Evolutionary conservation across 1,284 basidiomycete genomes (phyloP).

Genomic region (Pascua guehoae): DNA sequence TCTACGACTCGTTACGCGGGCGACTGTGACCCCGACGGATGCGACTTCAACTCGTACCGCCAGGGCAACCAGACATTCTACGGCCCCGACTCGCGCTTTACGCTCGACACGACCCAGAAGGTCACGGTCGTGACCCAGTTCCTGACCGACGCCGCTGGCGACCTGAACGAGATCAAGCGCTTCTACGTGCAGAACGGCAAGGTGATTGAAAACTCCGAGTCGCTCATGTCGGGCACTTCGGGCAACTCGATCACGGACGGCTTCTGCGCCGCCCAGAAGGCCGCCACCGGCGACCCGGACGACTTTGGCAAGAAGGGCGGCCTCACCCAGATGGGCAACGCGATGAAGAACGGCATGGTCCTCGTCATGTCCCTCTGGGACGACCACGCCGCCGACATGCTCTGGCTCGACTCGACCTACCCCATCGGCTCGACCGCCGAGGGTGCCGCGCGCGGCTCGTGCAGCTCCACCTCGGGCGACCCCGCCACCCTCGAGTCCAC

Average conservation of each 20-base stretch:
- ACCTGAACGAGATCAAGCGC: neutral
- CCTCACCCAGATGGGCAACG: neutral
- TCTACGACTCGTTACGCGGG: conserved; percentile 1
- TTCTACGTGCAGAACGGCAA: conserved; percentile 6
- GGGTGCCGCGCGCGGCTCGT: neutral
- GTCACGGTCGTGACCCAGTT: conserved; percentile 2
- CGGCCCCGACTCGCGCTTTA: conserved; percentile 2
- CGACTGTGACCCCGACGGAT: conserved; percentile 4
- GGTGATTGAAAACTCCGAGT: neutral
- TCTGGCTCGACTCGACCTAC: conserved; percentile 5
- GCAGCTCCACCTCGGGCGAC: neutral
- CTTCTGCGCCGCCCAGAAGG: conserved; percentile 1
- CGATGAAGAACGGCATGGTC: neutral
- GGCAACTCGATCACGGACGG: neutral
- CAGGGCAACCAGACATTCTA: conserved; percentile 4
- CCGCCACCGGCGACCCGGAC: neutral
- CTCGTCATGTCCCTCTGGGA: conserved; percentile 6
- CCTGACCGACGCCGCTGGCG: neutral
- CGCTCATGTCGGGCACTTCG: neutral
- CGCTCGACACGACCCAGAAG: conserved; percentile 4
- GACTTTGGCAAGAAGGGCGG: neutral
- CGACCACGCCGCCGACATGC: conserved; percentile 4
- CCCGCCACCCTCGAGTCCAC: too few species aligned
- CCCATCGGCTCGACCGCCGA: neutral
- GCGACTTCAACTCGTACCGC: conserved; percentile 1